Conservation (phyloP, 495 filamentous ascomycete species). For the Pyrenula aspistea region DNA sequence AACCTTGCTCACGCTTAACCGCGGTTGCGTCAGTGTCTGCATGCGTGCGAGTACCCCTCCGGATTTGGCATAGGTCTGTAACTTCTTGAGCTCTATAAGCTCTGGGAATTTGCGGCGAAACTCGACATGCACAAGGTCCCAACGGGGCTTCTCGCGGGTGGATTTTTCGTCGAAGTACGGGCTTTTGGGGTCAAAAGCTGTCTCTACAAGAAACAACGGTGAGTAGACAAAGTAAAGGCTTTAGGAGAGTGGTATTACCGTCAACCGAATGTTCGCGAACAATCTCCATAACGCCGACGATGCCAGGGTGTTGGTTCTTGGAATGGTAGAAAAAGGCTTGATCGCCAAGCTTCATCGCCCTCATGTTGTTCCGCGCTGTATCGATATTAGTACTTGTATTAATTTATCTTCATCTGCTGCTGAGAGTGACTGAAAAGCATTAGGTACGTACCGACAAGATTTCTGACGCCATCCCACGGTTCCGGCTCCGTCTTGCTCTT, state of each 20-base stretch:
- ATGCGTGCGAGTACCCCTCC: constrained; percentile 64
- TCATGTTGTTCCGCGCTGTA: constrained; percentile 72
- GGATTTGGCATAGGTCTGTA: constrained; percentile 47
- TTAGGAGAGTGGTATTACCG: constrained; percentile 33
- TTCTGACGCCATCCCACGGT: constrained; percentile 67
- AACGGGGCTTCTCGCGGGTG: constrained; percentile 65
- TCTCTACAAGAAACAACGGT: constrained; percentile 36
- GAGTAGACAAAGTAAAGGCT: constrained; percentile 5
- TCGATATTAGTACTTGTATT: constrained; percentile 7
- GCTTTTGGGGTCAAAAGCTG: constrained; percentile 62
- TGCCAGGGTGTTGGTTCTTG: constrained; percentile 83
- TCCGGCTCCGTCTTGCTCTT: constrained; percentile 56
- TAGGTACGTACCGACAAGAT: constrained; percentile 8
- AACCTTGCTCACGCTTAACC: constrained; percentile 78
- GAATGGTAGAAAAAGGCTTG: constrained; percentile 95
- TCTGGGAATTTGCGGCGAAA: constrained; percentile 70
- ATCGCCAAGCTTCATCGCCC: constrained; percentile 82
- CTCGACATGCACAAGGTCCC: constrained; percentile 79
- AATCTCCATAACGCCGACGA: constrained; percentile 90
- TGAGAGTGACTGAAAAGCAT: constrained; percentile 4
- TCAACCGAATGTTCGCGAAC: constrained; percentile 72
- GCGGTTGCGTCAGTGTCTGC: constrained; percentile 65
- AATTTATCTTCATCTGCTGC: too few species aligned
- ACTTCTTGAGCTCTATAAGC: constrained; percentile 59
- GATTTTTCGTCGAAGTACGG: constrained; percentile 77